Evolutionary conservation across 116 monocot genomes (phyloP).

Genomic region (Dioscorea cayenensis): DNA sequence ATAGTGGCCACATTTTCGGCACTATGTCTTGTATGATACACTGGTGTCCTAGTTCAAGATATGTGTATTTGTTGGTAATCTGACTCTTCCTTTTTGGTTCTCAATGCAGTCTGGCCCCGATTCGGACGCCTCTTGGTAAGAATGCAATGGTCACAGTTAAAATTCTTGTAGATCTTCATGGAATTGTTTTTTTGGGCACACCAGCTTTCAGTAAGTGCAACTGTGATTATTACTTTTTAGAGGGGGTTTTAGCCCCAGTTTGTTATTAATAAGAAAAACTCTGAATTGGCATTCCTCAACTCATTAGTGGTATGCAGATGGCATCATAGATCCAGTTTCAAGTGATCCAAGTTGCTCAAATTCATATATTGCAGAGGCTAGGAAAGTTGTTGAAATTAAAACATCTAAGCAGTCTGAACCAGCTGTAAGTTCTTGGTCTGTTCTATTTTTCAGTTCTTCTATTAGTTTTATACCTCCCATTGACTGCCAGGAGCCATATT

Average conservation of each 20-base stretch:
- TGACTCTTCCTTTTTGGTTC: not conserved
- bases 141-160: conserved; percentile 64
- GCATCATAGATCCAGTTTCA: conserved; percentile 14
- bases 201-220: conserved; percentile 55
- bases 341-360: conserved; percentile 3
- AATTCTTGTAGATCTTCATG: conserved; percentile 72
- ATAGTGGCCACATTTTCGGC: not conserved
- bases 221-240: conserved; percentile 2
- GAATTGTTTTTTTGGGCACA: conserved; percentile 64
- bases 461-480: no score
- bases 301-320: conserved; percentile 72
- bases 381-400: conserved; percentile 22
- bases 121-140: conserved; percentile 17
- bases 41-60: not conserved
- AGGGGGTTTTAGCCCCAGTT: not conserved
- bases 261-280: conserved; percentile 5
- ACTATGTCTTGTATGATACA: not conserved
- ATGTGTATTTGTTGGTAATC: not conserved
- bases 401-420: conserved; percentile 10
- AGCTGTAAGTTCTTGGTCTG: conserved; percentile 15
- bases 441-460: no score
- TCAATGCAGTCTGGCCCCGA: conserved; percentile 41
- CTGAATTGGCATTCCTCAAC: conserved; percentile 7
- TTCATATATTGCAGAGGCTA: conserved; percentile 23
- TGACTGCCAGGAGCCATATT: no score